Evolutionary conservation across 768 basidiomycete genomes (phyloP), one percentile per base, ranked within the genome.

Genomic region (Mycena floridula): DNA sequence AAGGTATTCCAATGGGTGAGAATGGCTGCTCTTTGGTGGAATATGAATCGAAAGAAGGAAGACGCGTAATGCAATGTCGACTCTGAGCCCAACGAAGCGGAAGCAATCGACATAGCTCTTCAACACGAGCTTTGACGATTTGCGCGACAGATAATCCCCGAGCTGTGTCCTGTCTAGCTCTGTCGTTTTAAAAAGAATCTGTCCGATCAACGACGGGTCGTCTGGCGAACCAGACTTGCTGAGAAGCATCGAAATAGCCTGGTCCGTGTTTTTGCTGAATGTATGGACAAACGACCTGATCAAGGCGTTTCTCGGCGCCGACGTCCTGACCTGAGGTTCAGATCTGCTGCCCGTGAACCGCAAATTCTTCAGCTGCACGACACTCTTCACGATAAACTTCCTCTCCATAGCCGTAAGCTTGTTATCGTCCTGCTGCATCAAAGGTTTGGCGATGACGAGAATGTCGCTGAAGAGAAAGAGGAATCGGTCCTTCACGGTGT

Each of bases 391-490:
- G 41, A 89, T 67, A 58, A 89, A 95, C 58, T 81, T 82, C 56
- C 84, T 76, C 54, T 93, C 91, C 20, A 79, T 77, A 45, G 79
- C 77, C 45, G 74, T 73, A 21, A 66, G 60, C 45, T 72, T 71
- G 47, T 85, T 84, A 26, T 69, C 66, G 50, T 88, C 85, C 40
- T 78, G 74, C 36, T 86, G 82, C 27, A 79, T 76, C 43, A 81
- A 16, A 11, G 93, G 93, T 62, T 98, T 98, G 30, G 94, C 85
- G 52, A 98, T 79, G 61, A 98, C 77, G 44, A 98, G 78, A 43
- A 98, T 77, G 61, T 99, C 96, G 61, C 72, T 91, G 76, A 99
- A 99, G n/a, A 98, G 76, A 70, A 98, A 94, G 8, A 98, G 76
- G 67, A 91, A 90, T 9, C 96, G 83, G 57, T 97, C 93, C 63